Percentiles rank a stretch among this genome's conserved stretches.
Conservation (phyloP, 176 grass and related monocot genomes). For the Hordeum vulgare region MorexV3_pseudomolecules_assembly NC_058521.1:130607892-130608391, state of each 20-base stretch:
- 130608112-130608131: background rate
- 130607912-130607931: slow-evolving; percentile 31
- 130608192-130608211: slow-evolving; percentile 62
- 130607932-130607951: slow-evolving; percentile 39
- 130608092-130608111: background rate
- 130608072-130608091: slow-evolving; percentile 65
- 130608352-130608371: slow-evolving; percentile 40
- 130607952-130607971: slow-evolving; percentile 51
- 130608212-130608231: slow-evolving; percentile 54
- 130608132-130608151: background rate
- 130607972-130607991: slow-evolving; percentile 48
- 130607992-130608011: slow-evolving; percentile 58
- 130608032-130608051: slow-evolving; percentile 35
- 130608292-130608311: slow-evolving; percentile 56
- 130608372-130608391: slow-evolving; percentile 50
- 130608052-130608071: slow-evolving; percentile 62
- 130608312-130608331: slow-evolving; percentile 55
- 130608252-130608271: slow-evolving; percentile 58
- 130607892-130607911: slow-evolving; percentile 35
- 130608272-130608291: slow-evolving; percentile 53
- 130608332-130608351: slow-evolving; percentile 52
- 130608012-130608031: slow-evolving; percentile 70
- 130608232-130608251: slow-evolving; percentile 53
- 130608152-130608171: background rate
- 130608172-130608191: slow-evolving; percentile 38